Evolutionary conservation across 768 basidiomycete genomes (phyloP).

Genomic region (Hemileccinum impolitum): DNA sequence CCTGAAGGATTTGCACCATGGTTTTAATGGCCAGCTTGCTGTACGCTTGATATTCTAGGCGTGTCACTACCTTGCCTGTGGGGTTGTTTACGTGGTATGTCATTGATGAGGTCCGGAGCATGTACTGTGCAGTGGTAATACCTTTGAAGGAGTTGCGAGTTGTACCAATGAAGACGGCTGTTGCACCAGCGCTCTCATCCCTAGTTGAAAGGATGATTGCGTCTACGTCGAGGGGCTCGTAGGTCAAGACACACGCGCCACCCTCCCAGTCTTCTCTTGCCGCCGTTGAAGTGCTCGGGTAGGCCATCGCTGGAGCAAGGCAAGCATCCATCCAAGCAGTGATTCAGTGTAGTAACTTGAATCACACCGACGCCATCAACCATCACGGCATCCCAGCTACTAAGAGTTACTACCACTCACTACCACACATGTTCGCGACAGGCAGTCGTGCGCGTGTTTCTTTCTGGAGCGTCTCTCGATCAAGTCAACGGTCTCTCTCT

Average conservation of each 20-base stretch:
- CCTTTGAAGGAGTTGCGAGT: constrained; percentile 86
- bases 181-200: constrained; percentile 66
- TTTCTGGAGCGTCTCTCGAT: constrained; percentile 3
- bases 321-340: background rate
- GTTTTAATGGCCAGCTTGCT: constrained; percentile 78
- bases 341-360: too few species aligned
- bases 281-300: constrained; percentile 25
- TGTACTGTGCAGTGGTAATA: constrained; percentile 20
- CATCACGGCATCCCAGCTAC: background rate
- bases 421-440: constrained; percentile 14
- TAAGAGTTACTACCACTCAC: background rate
- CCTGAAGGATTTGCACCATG: constrained; percentile 55
- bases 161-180: constrained; percentile 76
- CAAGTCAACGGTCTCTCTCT: background rate
- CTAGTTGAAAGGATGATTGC: constrained; percentile 60
- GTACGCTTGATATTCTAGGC: constrained; percentile 81
- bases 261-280: constrained; percentile 24
- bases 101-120: constrained; percentile 5
- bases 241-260: constrained; percentile 50
- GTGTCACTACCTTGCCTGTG: constrained; percentile 65
- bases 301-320: constrained; percentile 14
- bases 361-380: too few species aligned
- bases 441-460: constrained; percentile 1
- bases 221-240: constrained; percentile 52
- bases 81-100: constrained; percentile 6